Evolutionary conservation across 495 filamentous ascomycete genomes (phyloP), one percentile per base, ranked within the genome.

Genomic region (Aspergillus bridgeri): DNA sequence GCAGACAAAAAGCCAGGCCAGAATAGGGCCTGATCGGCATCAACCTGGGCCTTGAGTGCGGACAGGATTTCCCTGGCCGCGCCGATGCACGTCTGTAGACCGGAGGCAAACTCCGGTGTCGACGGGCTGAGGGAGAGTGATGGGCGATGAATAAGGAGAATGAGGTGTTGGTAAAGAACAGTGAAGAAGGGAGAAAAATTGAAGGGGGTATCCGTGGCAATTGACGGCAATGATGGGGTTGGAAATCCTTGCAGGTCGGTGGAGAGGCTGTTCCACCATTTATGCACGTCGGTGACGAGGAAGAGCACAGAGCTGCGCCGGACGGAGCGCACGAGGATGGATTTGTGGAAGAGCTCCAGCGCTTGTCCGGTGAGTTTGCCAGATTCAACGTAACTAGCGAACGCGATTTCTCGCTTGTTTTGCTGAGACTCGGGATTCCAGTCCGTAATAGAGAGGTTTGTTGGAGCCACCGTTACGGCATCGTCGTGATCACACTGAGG

Each of bases 121-220:
- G 63, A 63, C 0, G 71, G 67, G 19, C 65, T 61, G 21, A 74
- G 62, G 19, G 74, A 75, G 23, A 77, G 55, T 11, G 67, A 71
- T 3, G 74, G 74, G 17, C 74, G 72, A 72, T 87, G 62, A 69
- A 88, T 64, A 77, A 89, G 68, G 82, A 92, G 75, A 74, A 92
- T 65, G 67, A 86, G 75, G 76, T 84, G 69, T 78, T 92, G 73
- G 69, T 93, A 70, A 72, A 86, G 65, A 74, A 91, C 72, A 59
- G 87, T 69, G 64, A 81, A 75, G 46, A 74, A 68, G 15, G 76
- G 71, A 44, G 69, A 65, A 42, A 77, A 73, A 51, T 75, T 67
- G 61, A 71, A 74, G 0, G 71, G 64, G 17, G 21, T 48, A 24
- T 71, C 64, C 25, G n/a, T 51, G 20, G 7, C 4, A 4, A 7